These are phyloP conservation scores for Oryza meridionalis DNA, from an alignment of 176 grass and related monocot species.

Conservation along the genomic window DNA sequence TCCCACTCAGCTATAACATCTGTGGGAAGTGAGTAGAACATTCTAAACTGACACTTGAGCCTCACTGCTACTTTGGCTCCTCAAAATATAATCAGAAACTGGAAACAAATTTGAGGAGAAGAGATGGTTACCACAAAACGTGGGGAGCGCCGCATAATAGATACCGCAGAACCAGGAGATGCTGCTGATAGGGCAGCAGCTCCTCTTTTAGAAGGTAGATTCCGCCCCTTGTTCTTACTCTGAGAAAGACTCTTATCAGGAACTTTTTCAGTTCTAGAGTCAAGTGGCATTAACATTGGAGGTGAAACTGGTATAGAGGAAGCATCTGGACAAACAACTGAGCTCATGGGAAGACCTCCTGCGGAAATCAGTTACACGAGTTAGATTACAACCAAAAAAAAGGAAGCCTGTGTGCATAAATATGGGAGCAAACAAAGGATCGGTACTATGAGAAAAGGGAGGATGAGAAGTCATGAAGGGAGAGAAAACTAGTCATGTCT, in stretches of 20 bases:
- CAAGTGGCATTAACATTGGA: slow-evolving; percentile 41
- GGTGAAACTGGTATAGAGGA: slow-evolving; percentile 45
- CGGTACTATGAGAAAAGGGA: neutral
- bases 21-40: neutral
- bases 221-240: slow-evolving; percentile 41
- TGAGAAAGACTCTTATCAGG: neutral
- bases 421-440: neutral
- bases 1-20: neutral
- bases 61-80: neutral
- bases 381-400: neutral
- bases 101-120: slow-evolving; percentile 23
- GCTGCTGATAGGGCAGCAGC: neutral
- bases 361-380: neutral
- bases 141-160: slow-evolving; percentile 51
- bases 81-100: neutral
- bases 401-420: slow-evolving; percentile 3
- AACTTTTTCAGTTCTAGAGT: slow-evolving; percentile 38
- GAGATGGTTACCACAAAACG: slow-evolving; percentile 51
- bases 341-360: slow-evolving; percentile 45
- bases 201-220: slow-evolving; percentile 54
- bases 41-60: neutral
- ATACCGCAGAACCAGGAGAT: slow-evolving; percentile 30
- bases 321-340: slow-evolving; percentile 33
- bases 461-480: neutral
- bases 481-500: neutral